Base-by-base conservation (phyloP, 2,329 filamentous ascomycete genomes). In the Trichoderma gracile region DNA sequence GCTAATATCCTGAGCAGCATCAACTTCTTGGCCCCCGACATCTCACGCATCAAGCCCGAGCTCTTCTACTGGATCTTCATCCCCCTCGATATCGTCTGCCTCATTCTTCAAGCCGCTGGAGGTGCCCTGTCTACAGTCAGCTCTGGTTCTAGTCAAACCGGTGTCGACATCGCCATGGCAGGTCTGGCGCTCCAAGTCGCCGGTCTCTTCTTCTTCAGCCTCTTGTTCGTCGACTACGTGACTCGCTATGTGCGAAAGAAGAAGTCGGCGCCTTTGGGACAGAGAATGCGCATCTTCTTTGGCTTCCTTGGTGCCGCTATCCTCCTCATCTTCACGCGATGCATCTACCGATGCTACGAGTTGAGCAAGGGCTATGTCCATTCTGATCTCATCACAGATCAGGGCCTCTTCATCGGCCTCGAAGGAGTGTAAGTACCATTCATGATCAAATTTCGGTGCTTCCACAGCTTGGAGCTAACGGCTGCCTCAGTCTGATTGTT, bases 291-390 rank as follows among this genome's bases (percentile, higher is more conserved):
- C 6, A 8, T 75, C n/a, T 89, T 88, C 71, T 76, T 86, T 14
- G 68, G 73, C 2, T 84, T 81, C 50, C 74, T 89, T 12, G 73
- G 76, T 1, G 70, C 84, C 1, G 82, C 86, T 0, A 85, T 87
- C 3, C 57, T 87, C 3, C 77, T 83, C 49, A 86, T 90, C 68
- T 82, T 89, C 45, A 81, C 82, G 4, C 79, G 88, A 17, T 88
- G 84, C 67, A 79, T 84, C 10, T 90, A 86, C 73, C 81, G 88
- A 61, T 85, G 89, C 47, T 85, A 85, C 10, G 88, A 91, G 75
- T 73, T 90, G 66, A 84, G 82, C 66, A 77, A 86, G 45, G 88
- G 88, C 1, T 90, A 87, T 76, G 78, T 70, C 5, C 46, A 73
- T 27, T 86, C 85, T 0, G 72, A 78, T 6, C 73, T 89, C 63